Conservation (phyloP, 352 stramenopile genomes). For the Heterotrichella gracilis region DNA sequence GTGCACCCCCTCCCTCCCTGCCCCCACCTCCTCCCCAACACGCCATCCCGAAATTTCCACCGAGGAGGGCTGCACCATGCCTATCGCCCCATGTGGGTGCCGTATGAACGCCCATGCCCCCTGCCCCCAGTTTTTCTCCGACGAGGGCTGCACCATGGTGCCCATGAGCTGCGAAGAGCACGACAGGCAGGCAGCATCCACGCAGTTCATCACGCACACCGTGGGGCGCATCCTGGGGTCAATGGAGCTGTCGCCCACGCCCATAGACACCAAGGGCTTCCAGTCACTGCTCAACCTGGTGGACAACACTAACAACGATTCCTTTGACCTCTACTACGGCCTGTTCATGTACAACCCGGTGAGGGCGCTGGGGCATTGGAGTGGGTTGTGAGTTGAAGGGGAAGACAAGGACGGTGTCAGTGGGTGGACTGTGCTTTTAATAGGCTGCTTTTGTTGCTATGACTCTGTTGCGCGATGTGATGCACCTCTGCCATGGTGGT, state of each 20-base stretch:
- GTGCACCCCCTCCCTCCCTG: no score
- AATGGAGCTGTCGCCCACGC: constrained; percentile 39
- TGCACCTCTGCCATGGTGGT: no score
- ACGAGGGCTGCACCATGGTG: constrained; percentile 72
- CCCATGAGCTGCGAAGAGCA: constrained; percentile 72
- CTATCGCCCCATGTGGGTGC: no score
- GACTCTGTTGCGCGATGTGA: no score
- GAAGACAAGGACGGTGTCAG: no score
- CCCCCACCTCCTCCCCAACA: no score
- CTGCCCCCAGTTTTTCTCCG: constrained; percentile 72
- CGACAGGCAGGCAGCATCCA: constrained; percentile 71
- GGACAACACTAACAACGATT: constrained; percentile 77
- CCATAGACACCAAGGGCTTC: constrained; percentile 81
- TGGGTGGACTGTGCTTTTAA: no score
- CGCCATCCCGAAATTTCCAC: no score
- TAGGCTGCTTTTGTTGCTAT: no score
- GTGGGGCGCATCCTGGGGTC: constrained; percentile 67
- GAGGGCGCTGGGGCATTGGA: no score
- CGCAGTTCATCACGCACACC: constrained; percentile 86
- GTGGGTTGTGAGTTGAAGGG: no score
- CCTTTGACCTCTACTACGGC: constrained; percentile 82
- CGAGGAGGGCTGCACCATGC: constrained; percentile 10
- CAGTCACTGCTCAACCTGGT: constrained; percentile 71
- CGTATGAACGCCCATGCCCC: constrained; percentile 22
- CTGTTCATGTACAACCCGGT: constrained; percentile 81